Conservation (phyloP, 148 eudicot species). For the Spergularia bocconei region DNA sequence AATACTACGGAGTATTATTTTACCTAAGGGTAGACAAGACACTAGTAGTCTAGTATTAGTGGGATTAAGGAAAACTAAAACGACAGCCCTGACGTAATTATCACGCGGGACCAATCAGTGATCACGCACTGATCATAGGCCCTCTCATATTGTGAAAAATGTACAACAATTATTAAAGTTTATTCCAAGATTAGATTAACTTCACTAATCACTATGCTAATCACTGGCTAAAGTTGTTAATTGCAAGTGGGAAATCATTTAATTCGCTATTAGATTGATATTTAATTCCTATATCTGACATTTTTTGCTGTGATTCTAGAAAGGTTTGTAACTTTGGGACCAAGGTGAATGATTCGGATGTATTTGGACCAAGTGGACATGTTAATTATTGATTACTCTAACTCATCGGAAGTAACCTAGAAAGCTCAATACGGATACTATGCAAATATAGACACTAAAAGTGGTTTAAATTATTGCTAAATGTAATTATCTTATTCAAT, state of each 20-base stretch:
- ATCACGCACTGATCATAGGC: background rate
- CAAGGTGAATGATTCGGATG: background rate
- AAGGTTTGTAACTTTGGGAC: background rate
- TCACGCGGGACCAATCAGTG: conserved; percentile 1
- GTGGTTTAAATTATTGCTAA: background rate
- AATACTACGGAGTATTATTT: too few species aligned
- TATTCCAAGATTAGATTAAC: too few species aligned
- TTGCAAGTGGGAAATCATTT: too few species aligned
- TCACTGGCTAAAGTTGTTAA: too few species aligned
- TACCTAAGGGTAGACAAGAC: too few species aligned
- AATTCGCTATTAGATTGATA: background rate
- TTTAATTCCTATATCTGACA: background rate
- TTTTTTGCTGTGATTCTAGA: background rate
- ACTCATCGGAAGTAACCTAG: background rate
- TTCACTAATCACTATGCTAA: too few species aligned
- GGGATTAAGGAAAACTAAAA: background rate
- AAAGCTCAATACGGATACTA: background rate
- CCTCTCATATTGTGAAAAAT: too few species aligned
- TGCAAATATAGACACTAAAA: background rate
- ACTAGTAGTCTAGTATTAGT: background rate
- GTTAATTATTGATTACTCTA: background rate
- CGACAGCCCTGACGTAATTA: background rate
- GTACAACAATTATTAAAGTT: too few species aligned
- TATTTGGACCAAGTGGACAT: conserved; percentile 1
- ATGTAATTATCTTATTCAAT: background rate